A percentile compares a stretch with the other conserved stretches of the same genome.
Conservation (phyloP, 1,284 basidiomycete species). For the Garcileccinum viscosum region DNA sequence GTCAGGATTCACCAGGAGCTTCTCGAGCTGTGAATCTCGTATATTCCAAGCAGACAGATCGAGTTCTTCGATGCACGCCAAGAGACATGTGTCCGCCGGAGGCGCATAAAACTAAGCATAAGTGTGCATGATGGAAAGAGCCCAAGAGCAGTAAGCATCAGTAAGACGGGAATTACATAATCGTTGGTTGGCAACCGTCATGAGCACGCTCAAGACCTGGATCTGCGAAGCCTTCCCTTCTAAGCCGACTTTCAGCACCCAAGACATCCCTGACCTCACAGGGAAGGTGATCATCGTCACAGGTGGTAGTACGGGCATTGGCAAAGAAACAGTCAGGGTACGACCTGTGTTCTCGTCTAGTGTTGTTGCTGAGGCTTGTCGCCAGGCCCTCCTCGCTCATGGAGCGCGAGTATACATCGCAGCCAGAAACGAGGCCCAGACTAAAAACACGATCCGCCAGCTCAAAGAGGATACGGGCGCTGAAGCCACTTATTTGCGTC, state of each 20-base stretch:
- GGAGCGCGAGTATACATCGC: conserved; percentile 69
- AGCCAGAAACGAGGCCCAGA: conserved; percentile 51
- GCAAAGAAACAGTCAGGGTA: conserved; percentile 29
- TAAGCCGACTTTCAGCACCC: conserved; percentile 18
- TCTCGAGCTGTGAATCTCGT: too few relatives aligned
- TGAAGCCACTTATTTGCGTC: conserved; percentile 53
- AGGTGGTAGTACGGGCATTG: conserved; percentile 35
- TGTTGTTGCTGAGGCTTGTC: background rate
- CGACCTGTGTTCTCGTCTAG: background rate
- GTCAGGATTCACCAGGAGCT: too few relatives aligned
- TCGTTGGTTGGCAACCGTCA: background rate
- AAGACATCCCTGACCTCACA: conserved; percentile 36
- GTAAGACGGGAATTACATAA: too few relatives aligned
- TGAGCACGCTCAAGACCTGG: conserved; percentile 17
- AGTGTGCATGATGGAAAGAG: too few relatives aligned
- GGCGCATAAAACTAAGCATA: too few relatives aligned
- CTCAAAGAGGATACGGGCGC: conserved; percentile 50
- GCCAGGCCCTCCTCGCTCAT: conserved; percentile 49
- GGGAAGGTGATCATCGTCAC: conserved; percentile 39
- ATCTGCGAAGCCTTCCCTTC: conserved; percentile 19
- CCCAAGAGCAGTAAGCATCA: too few relatives aligned
- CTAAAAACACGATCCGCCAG: conserved; percentile 52
- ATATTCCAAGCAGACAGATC: too few relatives aligned
- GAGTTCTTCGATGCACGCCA: too few relatives aligned
- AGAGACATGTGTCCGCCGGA: too few relatives aligned